Evolutionary conservation across 345 rosid genomes (phyloP).

Genomic region (Jatropha curcas): DNA sequence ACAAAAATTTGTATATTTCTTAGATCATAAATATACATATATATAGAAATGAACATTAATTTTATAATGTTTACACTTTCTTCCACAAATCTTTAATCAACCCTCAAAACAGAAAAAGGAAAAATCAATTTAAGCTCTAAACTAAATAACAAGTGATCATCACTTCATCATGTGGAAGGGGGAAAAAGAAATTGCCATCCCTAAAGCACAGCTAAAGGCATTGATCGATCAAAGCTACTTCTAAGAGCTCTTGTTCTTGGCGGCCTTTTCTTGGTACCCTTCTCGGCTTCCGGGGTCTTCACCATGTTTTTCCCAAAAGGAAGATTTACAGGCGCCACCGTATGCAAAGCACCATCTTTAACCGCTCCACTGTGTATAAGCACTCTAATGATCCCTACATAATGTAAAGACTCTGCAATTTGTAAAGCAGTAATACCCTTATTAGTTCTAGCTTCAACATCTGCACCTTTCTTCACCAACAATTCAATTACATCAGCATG

Average conservation of each 20-base stretch:
- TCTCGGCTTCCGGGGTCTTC: conserved; percentile 13
- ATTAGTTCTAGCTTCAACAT: conserved; percentile 51
- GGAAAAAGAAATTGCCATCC: not conserved
- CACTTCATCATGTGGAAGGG: not conserved
- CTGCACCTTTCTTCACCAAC: conserved; percentile 56
- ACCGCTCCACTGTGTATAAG: conserved; percentile 46
- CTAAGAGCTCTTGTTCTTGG: conserved; percentile 29
- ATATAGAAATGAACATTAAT: not conserved
- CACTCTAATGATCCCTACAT: conserved; percentile 53
- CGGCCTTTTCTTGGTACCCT: conserved; percentile 29
- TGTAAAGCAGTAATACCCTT: conserved; percentile 49
- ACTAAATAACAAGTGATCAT: too few species aligned
- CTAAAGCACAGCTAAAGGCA: conserved; percentile 45
- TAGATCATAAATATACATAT: not conserved
- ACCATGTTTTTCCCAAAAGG: conserved; percentile 20
- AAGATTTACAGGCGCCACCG: not conserved
- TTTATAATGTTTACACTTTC: not conserved
- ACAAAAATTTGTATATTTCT: not conserved
- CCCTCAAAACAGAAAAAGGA: not conserved
- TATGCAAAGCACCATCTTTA: conserved; percentile 30
- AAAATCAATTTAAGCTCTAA: not conserved
- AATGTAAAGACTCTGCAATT: conserved; percentile 57
- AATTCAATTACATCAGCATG: conserved; percentile 51
- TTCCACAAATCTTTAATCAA: conserved; percentile 4
- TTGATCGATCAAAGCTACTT: conserved; percentile 40